These are phyloP conservation scores for Backusella tuberculispora DNA, from an alignment of 192 early-diverging fungal species.

Conservation along the genomic window DNA sequence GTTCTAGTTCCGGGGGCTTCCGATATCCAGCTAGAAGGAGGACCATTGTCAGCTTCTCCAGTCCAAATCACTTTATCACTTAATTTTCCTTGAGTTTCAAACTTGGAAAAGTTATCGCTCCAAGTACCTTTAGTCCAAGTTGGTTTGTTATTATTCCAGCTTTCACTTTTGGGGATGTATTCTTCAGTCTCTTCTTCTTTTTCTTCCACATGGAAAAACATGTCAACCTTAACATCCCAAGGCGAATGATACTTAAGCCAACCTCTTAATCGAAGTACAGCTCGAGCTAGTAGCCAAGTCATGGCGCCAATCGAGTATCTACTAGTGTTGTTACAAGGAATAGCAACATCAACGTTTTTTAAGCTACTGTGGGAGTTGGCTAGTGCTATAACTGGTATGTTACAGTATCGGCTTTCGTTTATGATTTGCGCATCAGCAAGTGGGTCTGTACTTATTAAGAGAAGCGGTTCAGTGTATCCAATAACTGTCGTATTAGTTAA, in stretches of 20 bases:
- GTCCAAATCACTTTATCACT: neutral
- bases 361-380: neutral
- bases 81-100: neutral
- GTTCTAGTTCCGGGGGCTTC: neutral
- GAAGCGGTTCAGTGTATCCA: neutral
- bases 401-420: neutral
- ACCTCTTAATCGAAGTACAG: neutral
- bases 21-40: neutral
- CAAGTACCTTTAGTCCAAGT: neutral
- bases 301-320: neutral
- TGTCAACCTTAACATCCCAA: neutral
- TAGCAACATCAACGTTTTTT: neutral
- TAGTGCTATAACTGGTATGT: neutral
- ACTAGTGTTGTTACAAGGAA: neutral
- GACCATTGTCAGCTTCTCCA: neutral
- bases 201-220: slow-evolving; percentile 12
- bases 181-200: neutral
- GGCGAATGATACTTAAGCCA: neutral
- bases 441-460: neutral
- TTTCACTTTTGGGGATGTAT: neutral
- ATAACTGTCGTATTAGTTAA: neutral
- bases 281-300: neutral
- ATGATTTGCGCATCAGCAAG: neutral
- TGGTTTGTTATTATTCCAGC: neutral
- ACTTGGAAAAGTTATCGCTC: neutral